Evolutionary conservation across 2,329 filamentous ascomycete species (phyloP).

Genomic region (Clonostachys rosea): DNA sequence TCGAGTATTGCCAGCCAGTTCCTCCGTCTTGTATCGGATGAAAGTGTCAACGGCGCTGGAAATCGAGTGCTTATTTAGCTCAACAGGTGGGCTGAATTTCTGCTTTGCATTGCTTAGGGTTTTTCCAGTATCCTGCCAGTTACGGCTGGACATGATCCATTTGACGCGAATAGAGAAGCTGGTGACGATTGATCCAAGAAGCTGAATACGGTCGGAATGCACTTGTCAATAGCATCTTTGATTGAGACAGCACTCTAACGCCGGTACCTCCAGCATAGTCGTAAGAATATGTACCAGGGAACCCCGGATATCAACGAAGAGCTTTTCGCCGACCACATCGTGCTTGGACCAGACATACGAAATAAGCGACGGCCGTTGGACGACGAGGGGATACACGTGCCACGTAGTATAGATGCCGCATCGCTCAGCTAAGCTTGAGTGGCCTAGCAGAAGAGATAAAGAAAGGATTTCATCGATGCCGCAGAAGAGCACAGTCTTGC

Average conservation of each 20-base stretch:
- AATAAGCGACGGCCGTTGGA: neutral
- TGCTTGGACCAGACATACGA: conserved; percentile 2
- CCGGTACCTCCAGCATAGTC: conserved; percentile 27
- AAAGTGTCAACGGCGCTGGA: conserved; percentile 23
- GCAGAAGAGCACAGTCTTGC: conserved; percentile 36
- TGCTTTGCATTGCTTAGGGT: conserved; percentile 11
- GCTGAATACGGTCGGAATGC: conserved; percentile 14
- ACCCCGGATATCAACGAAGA: conserved; percentile 19
- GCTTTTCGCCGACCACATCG: neutral
- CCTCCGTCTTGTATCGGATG: conserved; percentile 20
- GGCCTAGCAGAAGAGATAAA: conserved; percentile 37
- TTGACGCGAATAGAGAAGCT: conserved; percentile 18
- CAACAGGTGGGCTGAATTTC: conserved; percentile 19
- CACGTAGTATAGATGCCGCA: conserved; percentile 31
- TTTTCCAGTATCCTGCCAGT: conserved; percentile 26
- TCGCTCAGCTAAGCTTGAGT: conserved; percentile 28
- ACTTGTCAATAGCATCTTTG: conserved; percentile 43
- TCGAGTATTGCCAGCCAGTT: conserved; percentile 7
- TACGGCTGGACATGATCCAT: conserved; percentile 40
- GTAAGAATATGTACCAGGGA: conserved; percentile 28
- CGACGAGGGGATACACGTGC: conserved; percentile 38
- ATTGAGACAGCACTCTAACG: conserved; percentile 23
- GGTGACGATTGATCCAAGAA: conserved; percentile 26
- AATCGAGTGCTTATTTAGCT: conserved; percentile 26
- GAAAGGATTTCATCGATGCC: conserved; percentile 17